Base-by-base conservation (phyloP, 1,139 yeast genomes). In the Casaregolazyma lundiana region DNA sequence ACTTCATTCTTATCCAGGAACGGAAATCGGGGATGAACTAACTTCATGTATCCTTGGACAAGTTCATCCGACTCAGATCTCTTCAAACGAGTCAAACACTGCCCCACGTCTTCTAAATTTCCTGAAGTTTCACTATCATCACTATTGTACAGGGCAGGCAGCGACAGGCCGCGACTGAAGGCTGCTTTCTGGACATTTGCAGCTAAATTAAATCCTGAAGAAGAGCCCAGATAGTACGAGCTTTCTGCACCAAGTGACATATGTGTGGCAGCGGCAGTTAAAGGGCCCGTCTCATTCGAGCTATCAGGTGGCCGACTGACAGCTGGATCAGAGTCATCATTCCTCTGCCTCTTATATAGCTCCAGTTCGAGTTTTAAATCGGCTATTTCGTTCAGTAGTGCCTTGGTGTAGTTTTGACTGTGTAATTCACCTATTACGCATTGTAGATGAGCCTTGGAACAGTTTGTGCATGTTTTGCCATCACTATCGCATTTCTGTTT, bases 401-500 rank as follows among this genome's bases (percentile, higher is more conserved):
- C 18, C 32, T 45, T 41, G 4, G 37, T 24, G 38, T 47, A 47
- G 13, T 40, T 35, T 6, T 37, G 43, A 6, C 38, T 21, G 13
- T 44, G 41, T 2, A 36, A 13, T 5, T 47, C 46, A 11, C 20
- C 18, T 5, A 46, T 22, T 30, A 16, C 38, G 34, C 50, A 41
- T 15, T 24, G 13, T 13, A 35, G 17, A 6, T 38, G 24, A 8
- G 39, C 50, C 18, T 24, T 36, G 18, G 15, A 20, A 15, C 50
- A 47, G 39, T 45, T 45, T 22, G 41, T 15, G 19, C 50, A 45
- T 9, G 29, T 15, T 20, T 29, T 16, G 6, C 49, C 49, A 13
- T 45, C 50, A 21, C 45, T 40, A 24, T 45, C 43, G 41, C 50
- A 47, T 35, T 41, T 47, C 43, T 44, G 48, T 24, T 47, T 47